Conservation (phyloP, 2,329 filamentous ascomycete species). For the Orbilia javanica region DNA sequence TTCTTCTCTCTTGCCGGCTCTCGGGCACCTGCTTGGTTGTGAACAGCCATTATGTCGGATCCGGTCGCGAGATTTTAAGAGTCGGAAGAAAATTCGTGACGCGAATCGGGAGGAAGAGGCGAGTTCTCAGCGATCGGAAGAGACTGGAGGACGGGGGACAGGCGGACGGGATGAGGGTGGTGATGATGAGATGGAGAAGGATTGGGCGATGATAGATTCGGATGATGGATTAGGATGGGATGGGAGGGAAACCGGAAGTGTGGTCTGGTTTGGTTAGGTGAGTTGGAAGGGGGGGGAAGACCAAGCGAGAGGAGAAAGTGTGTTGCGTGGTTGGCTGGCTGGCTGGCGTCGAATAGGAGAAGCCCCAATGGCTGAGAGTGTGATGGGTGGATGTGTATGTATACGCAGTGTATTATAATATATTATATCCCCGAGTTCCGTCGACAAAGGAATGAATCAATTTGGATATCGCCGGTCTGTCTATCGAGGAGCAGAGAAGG, state of each 20-base stretch:
- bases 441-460: slow-evolving; percentile 23
- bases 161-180: slow-evolving; percentile 51
- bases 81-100: slow-evolving; percentile 29
- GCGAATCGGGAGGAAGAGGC: slow-evolving; percentile 2
- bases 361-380: background rate
- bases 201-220: slow-evolving; percentile 50
- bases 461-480: slow-evolving; percentile 29
- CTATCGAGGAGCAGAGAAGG: background rate
- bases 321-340: slow-evolving; percentile 14
- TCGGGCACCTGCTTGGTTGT: slow-evolving; percentile 75
- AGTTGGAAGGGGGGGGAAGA: slow-evolving; percentile 38
- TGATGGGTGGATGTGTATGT: background rate
- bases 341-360: background rate
- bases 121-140: background rate
- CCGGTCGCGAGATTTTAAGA: slow-evolving; percentile 19
- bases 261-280: slow-evolving; percentile 27
- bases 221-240: slow-evolving; percentile 51
- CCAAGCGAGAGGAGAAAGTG: slow-evolving; percentile 28
- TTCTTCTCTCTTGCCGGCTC: slow-evolving; percentile 85
- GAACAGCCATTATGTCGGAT: slow-evolving; percentile 67
- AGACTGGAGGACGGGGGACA: background rate
- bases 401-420: too few relatives aligned
- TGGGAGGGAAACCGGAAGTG: slow-evolving; percentile 49
- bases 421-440: slow-evolving; percentile 26
- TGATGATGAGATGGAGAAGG: slow-evolving; percentile 52